These are phyloP conservation scores for Vaccinium vitisidaea DNA, from an alignment of 148 eudicot species.

Conservation along the genomic window DNA sequence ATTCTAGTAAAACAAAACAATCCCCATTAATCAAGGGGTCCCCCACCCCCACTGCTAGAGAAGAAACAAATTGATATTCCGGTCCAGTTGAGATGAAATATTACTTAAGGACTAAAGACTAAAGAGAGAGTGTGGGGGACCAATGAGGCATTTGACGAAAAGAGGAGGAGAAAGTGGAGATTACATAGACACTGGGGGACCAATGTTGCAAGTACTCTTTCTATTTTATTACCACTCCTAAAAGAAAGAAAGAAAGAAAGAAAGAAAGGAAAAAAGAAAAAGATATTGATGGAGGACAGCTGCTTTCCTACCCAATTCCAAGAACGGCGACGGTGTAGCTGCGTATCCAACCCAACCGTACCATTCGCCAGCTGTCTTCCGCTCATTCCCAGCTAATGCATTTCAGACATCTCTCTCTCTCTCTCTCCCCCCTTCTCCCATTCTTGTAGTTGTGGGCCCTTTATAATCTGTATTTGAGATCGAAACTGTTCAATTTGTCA, in stretches of 20 bases:
- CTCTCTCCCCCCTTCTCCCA: not conserved
- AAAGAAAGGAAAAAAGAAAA: too few relatives aligned
- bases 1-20: not conserved
- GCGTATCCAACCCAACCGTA: not conserved
- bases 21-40: not conserved
- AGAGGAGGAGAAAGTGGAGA: not conserved
- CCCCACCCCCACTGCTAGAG: not conserved
- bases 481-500: too few relatives aligned
- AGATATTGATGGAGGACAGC: not conserved
- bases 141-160: not conserved
- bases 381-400: constrained; percentile 4
- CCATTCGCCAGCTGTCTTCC: not conserved
- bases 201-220: too few relatives aligned
- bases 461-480: too few relatives aligned
- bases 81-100: too few relatives aligned
- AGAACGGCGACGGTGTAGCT: constrained; percentile 2
- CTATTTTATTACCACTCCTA: too few relatives aligned
- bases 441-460: rapidly evolving
- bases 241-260: too few relatives aligned
- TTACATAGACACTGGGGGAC: not conserved
- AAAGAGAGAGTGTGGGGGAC: not conserved
- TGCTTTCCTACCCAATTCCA: not conserved
- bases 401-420: not conserved
- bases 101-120: too few relatives aligned
- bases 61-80: not conserved